A percentile compares a stretch with the other conserved stretches of the same genome.
Evolutionary conservation across 2,329 filamentous ascomycete genomes (phyloP).

Genomic region (Teratosphaeria epicoccoides): DNA sequence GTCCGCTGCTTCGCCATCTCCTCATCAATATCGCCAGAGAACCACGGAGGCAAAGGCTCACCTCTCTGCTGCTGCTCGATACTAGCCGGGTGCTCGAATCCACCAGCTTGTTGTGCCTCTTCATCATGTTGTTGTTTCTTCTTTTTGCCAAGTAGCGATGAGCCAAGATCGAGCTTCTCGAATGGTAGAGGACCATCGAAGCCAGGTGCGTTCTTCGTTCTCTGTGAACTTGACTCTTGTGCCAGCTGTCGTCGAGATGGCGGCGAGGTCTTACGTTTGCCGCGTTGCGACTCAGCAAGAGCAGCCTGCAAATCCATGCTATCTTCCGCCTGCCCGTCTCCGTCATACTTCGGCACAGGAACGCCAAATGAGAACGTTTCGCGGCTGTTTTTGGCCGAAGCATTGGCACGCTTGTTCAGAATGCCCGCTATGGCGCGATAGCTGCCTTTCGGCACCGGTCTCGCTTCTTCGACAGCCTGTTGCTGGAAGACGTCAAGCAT

Average conservation of each 20-base stretch:
- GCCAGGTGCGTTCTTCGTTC: constrained; percentile 40
- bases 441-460: constrained; percentile 35
- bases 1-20: constrained; percentile 46
- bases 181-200: constrained; percentile 83
- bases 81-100: constrained; percentile 39
- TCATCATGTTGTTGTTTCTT: constrained; percentile 43
- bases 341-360: constrained; percentile 18
- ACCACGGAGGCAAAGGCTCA: constrained; percentile 66
- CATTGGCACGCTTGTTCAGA: constrained; percentile 62
- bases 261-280: constrained; percentile 22
- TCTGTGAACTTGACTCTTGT: constrained; percentile 25
- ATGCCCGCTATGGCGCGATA: constrained; percentile 57
- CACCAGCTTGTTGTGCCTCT: constrained; percentile 44
- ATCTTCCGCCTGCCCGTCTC: constrained; percentile 57
- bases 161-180: constrained; percentile 64
- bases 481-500: constrained; percentile 38
- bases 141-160: constrained; percentile 44
- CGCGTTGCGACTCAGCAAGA: constrained; percentile 55
- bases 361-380: constrained; percentile 26
- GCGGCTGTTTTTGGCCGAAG: constrained; percentile 40
- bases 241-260: constrained; percentile 7
- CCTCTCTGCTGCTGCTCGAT: constrained; percentile 35
- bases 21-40: constrained; percentile 45
- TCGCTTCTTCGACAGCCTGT: constrained; percentile 31
- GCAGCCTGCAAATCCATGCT: constrained; percentile 67